These are phyloP conservation scores for Talaromyces sp. DNA, from an alignment of 2,329 filamentous ascomycete genomes.

Conservation along the genomic window DNA sequence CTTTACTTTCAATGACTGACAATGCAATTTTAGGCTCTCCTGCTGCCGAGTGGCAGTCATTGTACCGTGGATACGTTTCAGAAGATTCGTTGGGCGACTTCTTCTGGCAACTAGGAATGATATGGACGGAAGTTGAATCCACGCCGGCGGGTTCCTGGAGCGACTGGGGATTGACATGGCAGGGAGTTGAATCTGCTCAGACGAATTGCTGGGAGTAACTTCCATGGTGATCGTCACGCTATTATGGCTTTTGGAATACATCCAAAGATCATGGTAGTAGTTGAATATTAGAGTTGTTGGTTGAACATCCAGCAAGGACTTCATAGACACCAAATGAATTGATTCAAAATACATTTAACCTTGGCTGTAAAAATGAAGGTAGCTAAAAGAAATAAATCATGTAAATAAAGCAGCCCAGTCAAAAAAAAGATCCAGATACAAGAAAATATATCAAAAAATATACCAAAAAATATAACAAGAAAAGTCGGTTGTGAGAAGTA, in stretches of 20 bases:
- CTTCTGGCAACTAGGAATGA: constrained; percentile 40
- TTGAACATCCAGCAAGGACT: not conserved
- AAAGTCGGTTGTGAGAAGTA: not conserved
- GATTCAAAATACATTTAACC: not conserved
- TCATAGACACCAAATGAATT: not conserved
- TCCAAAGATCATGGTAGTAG: not conserved
- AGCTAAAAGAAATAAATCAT: not conserved
- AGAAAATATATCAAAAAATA: not conserved
- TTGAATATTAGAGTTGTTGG: not conserved
- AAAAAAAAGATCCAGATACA: not conserved
- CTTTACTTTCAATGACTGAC: not conserved
- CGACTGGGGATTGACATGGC: constrained; percentile 36
- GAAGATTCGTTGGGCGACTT: constrained; percentile 37
- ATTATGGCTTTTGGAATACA: not conserved
- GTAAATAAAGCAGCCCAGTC: not conserved
- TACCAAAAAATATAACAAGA: not conserved
- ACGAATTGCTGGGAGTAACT: not conserved
- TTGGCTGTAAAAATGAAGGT: not conserved
- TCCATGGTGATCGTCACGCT: not conserved
- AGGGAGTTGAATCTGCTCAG: not conserved
- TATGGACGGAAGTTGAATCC: constrained; percentile 10
- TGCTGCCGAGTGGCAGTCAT: constrained; percentile 35
- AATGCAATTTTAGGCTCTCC: not conserved
- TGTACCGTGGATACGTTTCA: constrained; percentile 35
- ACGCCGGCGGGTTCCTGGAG: constrained; percentile 13